These are phyloP conservation scores for Aspergillus cejpii DNA, from an alignment of 2,329 filamentous ascomycete species.

Conservation along the genomic window DNA sequence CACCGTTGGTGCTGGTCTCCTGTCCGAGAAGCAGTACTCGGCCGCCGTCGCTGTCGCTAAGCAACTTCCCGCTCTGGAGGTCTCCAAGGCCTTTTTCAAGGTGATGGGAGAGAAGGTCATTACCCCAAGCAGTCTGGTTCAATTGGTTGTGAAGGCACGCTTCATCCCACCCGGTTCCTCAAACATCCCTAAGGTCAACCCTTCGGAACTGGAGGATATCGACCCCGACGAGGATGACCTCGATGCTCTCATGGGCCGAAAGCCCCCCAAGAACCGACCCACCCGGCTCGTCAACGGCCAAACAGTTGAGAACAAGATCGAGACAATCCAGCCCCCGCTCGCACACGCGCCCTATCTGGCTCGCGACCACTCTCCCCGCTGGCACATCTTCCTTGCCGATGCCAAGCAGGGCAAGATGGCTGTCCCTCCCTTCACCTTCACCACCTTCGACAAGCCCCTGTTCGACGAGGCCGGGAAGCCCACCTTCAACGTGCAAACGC, in stretches of 20 bases:
- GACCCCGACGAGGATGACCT: conserved; percentile 91
- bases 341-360: conserved; percentile 85
- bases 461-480: conserved; percentile 73
- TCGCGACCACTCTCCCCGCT: conserved; percentile 80
- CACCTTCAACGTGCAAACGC: conserved; percentile 89
- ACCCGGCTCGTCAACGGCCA: conserved; percentile 52
- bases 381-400: conserved; percentile 92
- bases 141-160: conserved; percentile 89
- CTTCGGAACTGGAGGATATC: conserved; percentile 77
- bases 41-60: conserved; percentile 68
- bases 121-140: conserved; percentile 85
- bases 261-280: conserved; percentile 55
- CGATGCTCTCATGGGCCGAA: conserved; percentile 73
- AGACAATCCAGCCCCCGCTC: conserved; percentile 69
- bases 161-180: conserved; percentile 81
- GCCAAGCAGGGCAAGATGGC: conserved; percentile 92
- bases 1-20: conserved; percentile 60
- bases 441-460: conserved; percentile 82
- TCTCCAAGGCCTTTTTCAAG: conserved; percentile 97
- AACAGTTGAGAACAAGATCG: conserved; percentile 53
- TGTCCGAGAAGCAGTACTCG: conserved; percentile 70
- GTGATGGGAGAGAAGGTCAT: conserved; percentile 90
- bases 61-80: conserved; percentile 74
- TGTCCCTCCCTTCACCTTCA: conserved; percentile 93
- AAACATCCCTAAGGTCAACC: conserved; percentile 66